phyloP scores from a whole-genome alignment of 257 asterid genomes.

The Salvia rosmarinus region DNA sequence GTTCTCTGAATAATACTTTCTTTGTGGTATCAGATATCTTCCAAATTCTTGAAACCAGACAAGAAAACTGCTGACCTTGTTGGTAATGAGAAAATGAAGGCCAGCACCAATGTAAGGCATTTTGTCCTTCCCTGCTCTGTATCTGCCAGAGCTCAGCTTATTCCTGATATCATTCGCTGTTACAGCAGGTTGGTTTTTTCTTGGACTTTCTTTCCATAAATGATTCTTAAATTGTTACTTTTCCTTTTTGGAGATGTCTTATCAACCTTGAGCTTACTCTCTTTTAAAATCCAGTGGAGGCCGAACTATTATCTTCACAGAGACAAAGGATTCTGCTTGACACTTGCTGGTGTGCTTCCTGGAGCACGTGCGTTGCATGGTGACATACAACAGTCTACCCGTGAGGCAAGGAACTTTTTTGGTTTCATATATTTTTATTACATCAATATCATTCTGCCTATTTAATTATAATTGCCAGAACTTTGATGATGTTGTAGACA shows the following conservation, averaged over 20 bases:
- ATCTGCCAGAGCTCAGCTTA: slow-evolving; percentile 82
- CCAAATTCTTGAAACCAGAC: slow-evolving; percentile 75
- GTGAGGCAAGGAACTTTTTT: slow-evolving; percentile 64
- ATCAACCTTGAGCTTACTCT: slow-evolving; percentile 16
- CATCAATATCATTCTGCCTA: too few species aligned
- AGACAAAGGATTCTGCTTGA: slow-evolving; percentile 88
- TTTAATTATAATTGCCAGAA: not conserved
- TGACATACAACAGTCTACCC: slow-evolving; percentile 92
- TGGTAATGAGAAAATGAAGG: slow-evolving; percentile 97
- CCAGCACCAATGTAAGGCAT: slow-evolving; percentile 88
- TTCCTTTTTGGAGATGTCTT: not conserved
- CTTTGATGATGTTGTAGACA: not conserved
- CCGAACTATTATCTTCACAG: slow-evolving; percentile 87
- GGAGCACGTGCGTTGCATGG: slow-evolving; percentile 99
- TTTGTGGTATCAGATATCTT: slow-evolving; percentile 59
- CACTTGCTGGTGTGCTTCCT: slow-evolving; percentile 88
- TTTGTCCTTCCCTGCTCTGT: slow-evolving; percentile 87
- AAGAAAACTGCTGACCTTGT: slow-evolving; percentile 90
- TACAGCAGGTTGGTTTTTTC: slow-evolving; percentile 77
- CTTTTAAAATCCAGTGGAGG: slow-evolving; percentile 70
- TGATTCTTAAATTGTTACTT: not conserved
- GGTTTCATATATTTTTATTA: too few species aligned
- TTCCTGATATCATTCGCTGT: slow-evolving; percentile 93
- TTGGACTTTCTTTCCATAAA: not conserved
- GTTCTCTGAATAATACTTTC: slow-evolving; percentile 14